A percentile compares a stretch with the other conserved stretches of the same genome.
These are phyloP conservation scores for Dillenia turbinata DNA, from an alignment of 164 flowering plant species.

Conservation along the genomic window DNA sequence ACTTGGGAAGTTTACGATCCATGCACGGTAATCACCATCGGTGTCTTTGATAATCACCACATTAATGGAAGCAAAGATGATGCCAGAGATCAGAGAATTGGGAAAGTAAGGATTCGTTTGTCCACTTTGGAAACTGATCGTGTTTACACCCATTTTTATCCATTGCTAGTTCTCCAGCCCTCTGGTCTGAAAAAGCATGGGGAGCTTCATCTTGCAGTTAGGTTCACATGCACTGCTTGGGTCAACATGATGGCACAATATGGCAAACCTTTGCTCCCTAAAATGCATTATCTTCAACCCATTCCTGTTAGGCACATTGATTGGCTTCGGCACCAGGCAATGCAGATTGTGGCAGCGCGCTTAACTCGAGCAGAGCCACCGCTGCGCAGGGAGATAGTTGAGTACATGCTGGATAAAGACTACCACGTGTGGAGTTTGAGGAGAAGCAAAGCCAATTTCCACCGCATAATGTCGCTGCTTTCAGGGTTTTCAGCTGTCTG, in stretches of 20 bases:
- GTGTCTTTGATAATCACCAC: slow-evolving; percentile 73
- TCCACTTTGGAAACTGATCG: slow-evolving; percentile 70
- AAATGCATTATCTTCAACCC: slow-evolving; percentile 76
- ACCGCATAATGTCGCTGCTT: slow-evolving; percentile 52
- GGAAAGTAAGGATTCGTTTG: slow-evolving; percentile 74
- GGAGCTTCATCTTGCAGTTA: slow-evolving; percentile 66
- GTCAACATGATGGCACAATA: slow-evolving; percentile 72
- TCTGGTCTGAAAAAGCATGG: slow-evolving; percentile 69
- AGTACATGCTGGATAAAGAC: slow-evolving; percentile 80
- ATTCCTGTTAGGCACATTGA: slow-evolving; percentile 54
- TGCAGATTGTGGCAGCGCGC: slow-evolving; percentile 61
- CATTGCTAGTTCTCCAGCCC: slow-evolving; percentile 45
- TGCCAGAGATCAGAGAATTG: slow-evolving; percentile 55
- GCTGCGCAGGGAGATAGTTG: slow-evolving; percentile 58
- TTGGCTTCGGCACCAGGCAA: slow-evolving; percentile 64
- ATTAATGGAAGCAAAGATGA: slow-evolving; percentile 40
- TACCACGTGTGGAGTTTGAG: slow-evolving; percentile 72
- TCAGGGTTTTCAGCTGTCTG: slow-evolving; percentile 40
- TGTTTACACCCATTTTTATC: slow-evolving; percentile 66
- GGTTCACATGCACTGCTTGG: slow-evolving; percentile 79
- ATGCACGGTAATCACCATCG: slow-evolving; percentile 81
- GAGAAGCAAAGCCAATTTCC: slow-evolving; percentile 73
- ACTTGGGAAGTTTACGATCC: slow-evolving; percentile 89
- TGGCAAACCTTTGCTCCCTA: slow-evolving; percentile 70
- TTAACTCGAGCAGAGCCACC: slow-evolving; percentile 79